phyloP scores from a whole-genome alignment of 257 asterid species.

The Solanum lycopersicoides region DNA sequence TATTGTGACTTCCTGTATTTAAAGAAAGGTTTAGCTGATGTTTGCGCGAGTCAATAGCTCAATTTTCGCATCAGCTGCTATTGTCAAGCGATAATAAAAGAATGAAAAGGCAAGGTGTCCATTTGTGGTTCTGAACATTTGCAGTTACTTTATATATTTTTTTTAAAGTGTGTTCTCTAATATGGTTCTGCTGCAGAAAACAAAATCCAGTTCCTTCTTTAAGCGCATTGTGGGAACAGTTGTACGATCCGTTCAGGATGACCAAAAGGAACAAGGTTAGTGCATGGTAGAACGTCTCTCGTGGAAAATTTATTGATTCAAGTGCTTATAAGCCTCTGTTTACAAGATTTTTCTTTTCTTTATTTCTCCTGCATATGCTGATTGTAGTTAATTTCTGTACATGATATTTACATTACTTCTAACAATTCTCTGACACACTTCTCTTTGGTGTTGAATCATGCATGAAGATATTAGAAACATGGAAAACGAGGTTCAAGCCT shows the following conservation, averaged over 20 bases:
- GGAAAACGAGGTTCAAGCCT: conserved; percentile 90
- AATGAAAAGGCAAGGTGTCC: background rate
- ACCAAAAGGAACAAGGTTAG: conserved; percentile 91
- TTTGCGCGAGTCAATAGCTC: background rate
- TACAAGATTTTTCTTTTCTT: background rate
- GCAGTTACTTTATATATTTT: background rate
- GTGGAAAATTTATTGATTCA: background rate
- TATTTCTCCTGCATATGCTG: background rate
- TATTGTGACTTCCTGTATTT: background rate
- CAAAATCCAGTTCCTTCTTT: conserved; percentile 63
- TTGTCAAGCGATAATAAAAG: background rate
- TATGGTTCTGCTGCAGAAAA: conserved; percentile 42
- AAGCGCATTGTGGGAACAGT: conserved; percentile 91
- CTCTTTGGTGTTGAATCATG: background rate
- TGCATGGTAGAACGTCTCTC: background rate
- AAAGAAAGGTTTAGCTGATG: background rate
- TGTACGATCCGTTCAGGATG: conserved; percentile 95
- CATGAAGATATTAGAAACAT: conserved; percentile 64
- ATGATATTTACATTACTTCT: background rate
- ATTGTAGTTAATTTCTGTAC: background rate
- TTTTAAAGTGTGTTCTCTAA: background rate
- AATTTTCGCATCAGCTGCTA: background rate
- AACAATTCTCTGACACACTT: background rate
- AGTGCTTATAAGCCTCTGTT: background rate
- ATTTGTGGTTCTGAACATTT: background rate